Evolutionary conservation across 2,329 filamentous ascomycete genomes (phyloP), one percentile per base, ranked within the genome.

Genomic region (Venturia asperata): DNA sequence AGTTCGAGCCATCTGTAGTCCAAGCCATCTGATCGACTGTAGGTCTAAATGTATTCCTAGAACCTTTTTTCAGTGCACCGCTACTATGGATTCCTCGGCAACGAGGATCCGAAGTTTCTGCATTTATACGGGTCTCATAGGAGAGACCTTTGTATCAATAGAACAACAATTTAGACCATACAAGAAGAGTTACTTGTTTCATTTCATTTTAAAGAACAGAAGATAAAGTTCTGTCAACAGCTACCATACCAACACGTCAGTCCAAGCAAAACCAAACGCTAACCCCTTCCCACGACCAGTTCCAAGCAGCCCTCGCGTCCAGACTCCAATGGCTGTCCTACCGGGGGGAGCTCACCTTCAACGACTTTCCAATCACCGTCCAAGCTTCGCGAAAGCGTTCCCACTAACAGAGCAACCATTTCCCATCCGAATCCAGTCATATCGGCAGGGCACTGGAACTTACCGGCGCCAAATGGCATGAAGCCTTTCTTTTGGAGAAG

Each of bases 331-430:
- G 47, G 21, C 47, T 52, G 1, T 13, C 47, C 47, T 3, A 11
- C 1, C 13, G 47, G 47, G 9, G 47, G 47, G 4, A 27, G 24
- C 11, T 13, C 21, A 24, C n/a, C 24, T 24, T 7, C 47, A 52
- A 52, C n/a, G 9, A 52, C 47, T 4, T 3, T n/a, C 42, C 42
- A 45, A 6, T 45, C 15, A 9, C 42, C 42, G 4, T 21, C 45
- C 21, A 49, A 24, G n/a, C 45, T 49, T 5, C n/a, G 45, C 19
- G 45, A 62, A 45, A 62, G 5, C 5, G 39, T 41, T 19, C 61
- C 42, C 5, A 62, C 41, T 19, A 62, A 47, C 30, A 62, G 58
- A 61, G 21, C 37, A 27, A 62, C 45, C 27, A 62, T 62, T 30
- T 21, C 45, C 61, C 30, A 39, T 4, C 61, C 61, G 37, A 62